Percentiles rank a stretch among this genome's conserved stretches.
phyloP scores from a whole-genome alignment of 495 filamentous ascomycete species.

The Xylaria palmicola region DNA sequence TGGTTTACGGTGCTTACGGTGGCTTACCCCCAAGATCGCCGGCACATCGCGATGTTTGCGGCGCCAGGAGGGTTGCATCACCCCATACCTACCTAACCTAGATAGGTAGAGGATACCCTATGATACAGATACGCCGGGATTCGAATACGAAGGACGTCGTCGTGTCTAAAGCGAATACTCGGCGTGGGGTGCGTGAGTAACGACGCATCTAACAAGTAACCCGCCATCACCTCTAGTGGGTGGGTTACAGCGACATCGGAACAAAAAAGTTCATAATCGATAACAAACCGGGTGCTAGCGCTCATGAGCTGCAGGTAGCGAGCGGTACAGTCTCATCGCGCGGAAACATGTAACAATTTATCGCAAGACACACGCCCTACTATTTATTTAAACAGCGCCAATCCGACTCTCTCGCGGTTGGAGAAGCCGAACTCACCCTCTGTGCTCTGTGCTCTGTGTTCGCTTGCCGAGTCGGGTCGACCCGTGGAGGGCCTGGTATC shows the following conservation, averaged over 20 bases:
- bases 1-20: too few relatives aligned
- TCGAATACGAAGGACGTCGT: too few relatives aligned
- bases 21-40: background rate
- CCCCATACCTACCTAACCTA: background rate
- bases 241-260: slow-evolving; percentile 18
- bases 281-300: slow-evolving; percentile 14
- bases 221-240: background rate
- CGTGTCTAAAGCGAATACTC: too few relatives aligned
- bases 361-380: background rate
- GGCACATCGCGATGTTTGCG: background rate
- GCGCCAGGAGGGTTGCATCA: background rate
- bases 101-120: background rate
- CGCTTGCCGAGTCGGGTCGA: background rate
- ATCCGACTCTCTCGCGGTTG: background rate
- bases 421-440: background rate
- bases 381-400: background rate
- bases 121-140: too few relatives aligned
- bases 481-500: background rate
- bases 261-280: slow-evolving; percentile 17
- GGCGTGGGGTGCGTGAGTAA: too few relatives aligned
- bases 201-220: too few relatives aligned
- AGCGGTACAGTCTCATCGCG: background rate
- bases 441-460: background rate
- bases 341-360: background rate
- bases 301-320: background rate